phyloP scores from a whole-genome alignment of 805 yeast genomes.

The Nakazawaea ambrosiae region DNA sequence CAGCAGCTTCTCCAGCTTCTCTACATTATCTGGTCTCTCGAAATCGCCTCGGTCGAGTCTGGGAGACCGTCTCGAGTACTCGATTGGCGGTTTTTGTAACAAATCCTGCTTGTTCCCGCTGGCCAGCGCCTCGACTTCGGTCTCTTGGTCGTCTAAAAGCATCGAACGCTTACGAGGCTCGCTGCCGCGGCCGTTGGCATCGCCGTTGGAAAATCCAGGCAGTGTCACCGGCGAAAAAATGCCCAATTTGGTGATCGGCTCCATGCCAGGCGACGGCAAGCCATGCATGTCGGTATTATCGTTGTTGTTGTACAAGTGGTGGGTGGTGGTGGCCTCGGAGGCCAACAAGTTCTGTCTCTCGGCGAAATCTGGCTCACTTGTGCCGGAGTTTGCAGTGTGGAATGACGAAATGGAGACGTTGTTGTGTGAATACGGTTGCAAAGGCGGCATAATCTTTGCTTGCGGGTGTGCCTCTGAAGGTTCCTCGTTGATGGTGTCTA shows the following conservation, averaged over 20 bases:
- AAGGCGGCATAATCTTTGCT: no score
- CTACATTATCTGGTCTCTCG: not conserved
- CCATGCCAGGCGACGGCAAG: conserved; percentile 2
- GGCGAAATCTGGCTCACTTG: conserved; percentile 5
- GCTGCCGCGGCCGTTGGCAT: no score
- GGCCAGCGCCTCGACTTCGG: not conserved
- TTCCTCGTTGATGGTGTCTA: not conserved
- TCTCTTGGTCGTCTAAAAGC: not conserved
- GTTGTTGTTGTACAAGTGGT: not conserved
- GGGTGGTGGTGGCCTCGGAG: no score
- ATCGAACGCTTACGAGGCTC: not conserved
- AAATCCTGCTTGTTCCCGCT: not conserved
- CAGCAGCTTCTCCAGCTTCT: not conserved
- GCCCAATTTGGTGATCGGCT: not conserved
- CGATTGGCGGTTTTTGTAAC: not conserved
- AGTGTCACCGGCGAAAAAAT: not conserved
- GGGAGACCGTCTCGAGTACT: not conserved
- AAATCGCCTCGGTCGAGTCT: not conserved
- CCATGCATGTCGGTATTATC: not conserved
- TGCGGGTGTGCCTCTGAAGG: no score
- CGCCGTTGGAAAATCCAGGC: no score
- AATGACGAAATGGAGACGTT: conserved; percentile 21
- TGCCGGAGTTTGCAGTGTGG: conserved; percentile 22
- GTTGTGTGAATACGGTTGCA: conserved; percentile 5
- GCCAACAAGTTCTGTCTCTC: conserved; percentile 1